These are phyloP conservation scores for Botryosphaeria dothidea DNA, from an alignment of 2,329 filamentous ascomycete genomes.

Conservation along the genomic window DNA sequence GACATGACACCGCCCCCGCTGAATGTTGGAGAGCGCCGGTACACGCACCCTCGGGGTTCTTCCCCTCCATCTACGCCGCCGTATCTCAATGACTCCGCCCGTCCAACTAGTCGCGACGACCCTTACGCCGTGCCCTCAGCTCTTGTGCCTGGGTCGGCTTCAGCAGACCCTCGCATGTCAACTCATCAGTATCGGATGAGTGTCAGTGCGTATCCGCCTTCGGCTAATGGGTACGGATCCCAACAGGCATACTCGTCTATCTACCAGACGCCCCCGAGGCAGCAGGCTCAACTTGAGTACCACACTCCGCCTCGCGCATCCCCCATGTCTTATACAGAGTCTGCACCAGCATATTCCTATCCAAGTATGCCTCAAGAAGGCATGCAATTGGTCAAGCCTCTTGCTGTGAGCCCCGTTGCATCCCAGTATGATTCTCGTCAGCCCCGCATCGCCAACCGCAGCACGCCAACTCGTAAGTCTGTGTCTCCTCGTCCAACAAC, in stretches of 20 bases:
- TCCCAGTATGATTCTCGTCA: constrained; percentile 35
- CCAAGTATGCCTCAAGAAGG: constrained; percentile 43
- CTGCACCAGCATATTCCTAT: constrained; percentile 36
- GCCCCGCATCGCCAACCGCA: constrained; percentile 45
- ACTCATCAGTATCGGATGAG: constrained; percentile 23
- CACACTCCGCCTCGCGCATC: constrained; percentile 30
- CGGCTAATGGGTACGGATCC: constrained; percentile 26
- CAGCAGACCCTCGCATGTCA: constrained; percentile 22
- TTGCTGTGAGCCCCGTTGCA: constrained; percentile 45
- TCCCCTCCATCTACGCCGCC: constrained; percentile 14
- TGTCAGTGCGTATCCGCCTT: constrained; percentile 23
- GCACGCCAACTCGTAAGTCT: constrained; percentile 65
- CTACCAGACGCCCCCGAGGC: constrained; percentile 26
- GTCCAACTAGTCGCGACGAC: constrained; percentile 2
- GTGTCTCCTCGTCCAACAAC: constrained; percentile 67
- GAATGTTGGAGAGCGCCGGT: constrained; percentile 34
- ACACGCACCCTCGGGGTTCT: constrained; percentile 29
- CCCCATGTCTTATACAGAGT: constrained; percentile 31
- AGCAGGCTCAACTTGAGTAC: constrained; percentile 35
- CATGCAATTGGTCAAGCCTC: constrained; percentile 44
- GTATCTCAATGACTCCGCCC: background rate
- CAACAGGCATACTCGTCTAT: constrained; percentile 19
- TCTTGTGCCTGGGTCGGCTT: constrained; percentile 31
- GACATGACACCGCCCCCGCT: constrained; percentile 35
- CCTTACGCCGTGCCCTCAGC: constrained; percentile 29